These are phyloP conservation scores for Aschersonia sp. DNA, from an alignment of 2,329 filamentous ascomycete genomes.

Conservation along the genomic window DNA sequence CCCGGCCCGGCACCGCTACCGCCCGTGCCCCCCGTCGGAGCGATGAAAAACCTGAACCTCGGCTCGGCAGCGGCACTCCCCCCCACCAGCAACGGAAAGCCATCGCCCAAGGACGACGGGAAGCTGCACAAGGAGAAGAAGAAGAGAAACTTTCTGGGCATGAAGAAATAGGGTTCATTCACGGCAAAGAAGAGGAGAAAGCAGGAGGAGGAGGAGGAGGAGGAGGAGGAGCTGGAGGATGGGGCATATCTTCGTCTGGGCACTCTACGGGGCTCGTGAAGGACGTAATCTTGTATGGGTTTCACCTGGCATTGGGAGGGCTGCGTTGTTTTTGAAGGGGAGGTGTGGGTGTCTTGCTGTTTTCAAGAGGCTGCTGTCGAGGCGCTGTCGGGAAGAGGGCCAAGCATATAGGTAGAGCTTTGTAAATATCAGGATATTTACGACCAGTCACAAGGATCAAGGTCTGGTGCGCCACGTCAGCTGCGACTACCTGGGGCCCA, in stretches of 20 bases:
- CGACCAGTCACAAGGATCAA: neutral
- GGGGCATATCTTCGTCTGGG: neutral
- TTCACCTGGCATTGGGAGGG: neutral
- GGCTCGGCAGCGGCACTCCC: constrained; percentile 7
- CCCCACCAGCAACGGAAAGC: constrained; percentile 4
- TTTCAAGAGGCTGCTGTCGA: neutral
- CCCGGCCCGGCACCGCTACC: neutral
- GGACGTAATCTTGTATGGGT: neutral
- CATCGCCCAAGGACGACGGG: constrained; percentile 15
- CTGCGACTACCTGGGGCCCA: too few species aligned
- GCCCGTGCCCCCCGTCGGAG: constrained; percentile 32
- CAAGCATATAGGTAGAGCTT: neutral
- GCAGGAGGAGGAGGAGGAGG: neutral
- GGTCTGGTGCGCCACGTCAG: too few species aligned
- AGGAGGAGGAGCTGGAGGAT: neutral
- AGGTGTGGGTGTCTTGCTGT: too few species aligned
- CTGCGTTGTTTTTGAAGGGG: neutral
- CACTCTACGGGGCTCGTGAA: neutral
- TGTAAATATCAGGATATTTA: neutral
- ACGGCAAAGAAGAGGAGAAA: neutral
- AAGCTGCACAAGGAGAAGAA: constrained; percentile 46
- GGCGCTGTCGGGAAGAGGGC: neutral
- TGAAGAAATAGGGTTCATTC: constrained; percentile 37
- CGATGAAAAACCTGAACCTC: constrained; percentile 41
- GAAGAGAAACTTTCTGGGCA: constrained; percentile 40